phyloP scores from a whole-genome alignment of 1,284 basidiomycete genomes.

The Leucoagaricus sp. region DNA sequence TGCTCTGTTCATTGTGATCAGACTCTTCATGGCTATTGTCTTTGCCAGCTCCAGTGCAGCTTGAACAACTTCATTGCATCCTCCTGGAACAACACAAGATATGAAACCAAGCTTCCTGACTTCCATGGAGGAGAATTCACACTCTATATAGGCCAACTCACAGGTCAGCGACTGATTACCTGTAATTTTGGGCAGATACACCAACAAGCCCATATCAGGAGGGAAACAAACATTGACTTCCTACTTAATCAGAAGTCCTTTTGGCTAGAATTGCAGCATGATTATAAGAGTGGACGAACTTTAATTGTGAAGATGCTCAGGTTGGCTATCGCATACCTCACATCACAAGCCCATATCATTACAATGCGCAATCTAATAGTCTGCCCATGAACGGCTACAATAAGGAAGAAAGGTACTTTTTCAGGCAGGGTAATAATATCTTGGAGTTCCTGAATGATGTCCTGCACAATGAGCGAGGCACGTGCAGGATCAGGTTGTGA shows the following conservation, averaged over 20 bases:
- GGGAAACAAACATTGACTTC: constrained; percentile 92
- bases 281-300: constrained; percentile 36
- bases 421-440: constrained; percentile 69
- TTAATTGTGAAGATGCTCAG: constrained; percentile 79
- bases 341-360: constrained; percentile 79
- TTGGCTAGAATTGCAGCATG: background rate
- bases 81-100: constrained; percentile 73
- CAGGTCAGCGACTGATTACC: constrained; percentile 79
- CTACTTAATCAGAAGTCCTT: constrained; percentile 36
- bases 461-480: constrained; percentile 41
- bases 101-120: constrained; percentile 79
- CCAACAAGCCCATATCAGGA: constrained; percentile 82
- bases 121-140: constrained; percentile 71
- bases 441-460: constrained; percentile 70
- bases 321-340: constrained; percentile 69
- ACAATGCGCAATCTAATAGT: constrained; percentile 75
- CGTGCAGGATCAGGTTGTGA: constrained; percentile 53
- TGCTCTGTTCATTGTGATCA: constrained; percentile 80
- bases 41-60: constrained; percentile 70
- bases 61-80: constrained; percentile 53
- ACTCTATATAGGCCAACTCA: constrained; percentile 81
- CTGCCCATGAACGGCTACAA: constrained; percentile 85
- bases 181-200: constrained; percentile 76
- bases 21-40: constrained; percentile 76
- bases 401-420: constrained; percentile 80